Evolutionary conservation across 2,329 filamentous ascomycete species (phyloP).

Genomic region (Botrytis hyacinthi): DNA sequence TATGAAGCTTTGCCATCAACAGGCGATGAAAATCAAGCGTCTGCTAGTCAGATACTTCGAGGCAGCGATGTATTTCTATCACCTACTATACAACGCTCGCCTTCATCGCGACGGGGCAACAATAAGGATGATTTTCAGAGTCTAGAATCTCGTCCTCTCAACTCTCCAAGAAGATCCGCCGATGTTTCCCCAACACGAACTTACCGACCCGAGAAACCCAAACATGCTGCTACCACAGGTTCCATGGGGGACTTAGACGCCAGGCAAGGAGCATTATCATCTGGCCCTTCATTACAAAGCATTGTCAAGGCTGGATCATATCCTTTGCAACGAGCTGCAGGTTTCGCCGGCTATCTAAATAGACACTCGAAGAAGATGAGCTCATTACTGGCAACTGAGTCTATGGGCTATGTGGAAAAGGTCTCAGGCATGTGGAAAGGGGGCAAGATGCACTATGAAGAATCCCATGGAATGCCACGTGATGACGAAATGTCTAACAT

Average conservation of each 20-base stretch:
- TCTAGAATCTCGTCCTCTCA: slow-evolving; percentile 27
- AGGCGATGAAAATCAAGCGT: slow-evolving; percentile 70
- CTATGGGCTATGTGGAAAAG: slow-evolving; percentile 95
- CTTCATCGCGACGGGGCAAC: slow-evolving; percentile 30
- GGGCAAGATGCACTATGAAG: slow-evolving; percentile 83
- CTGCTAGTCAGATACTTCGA: slow-evolving; percentile 85
- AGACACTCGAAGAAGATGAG: slow-evolving; percentile 79
- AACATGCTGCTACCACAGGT: slow-evolving; percentile 31
- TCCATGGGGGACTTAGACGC: slow-evolving; percentile 29
- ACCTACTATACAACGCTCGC: slow-evolving; percentile 62
- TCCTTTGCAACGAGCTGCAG: slow-evolving; percentile 78
- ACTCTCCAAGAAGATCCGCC: slow-evolving; percentile 26
- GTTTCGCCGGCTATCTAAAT: slow-evolving; percentile 79
- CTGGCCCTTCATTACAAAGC: slow-evolving; percentile 55
- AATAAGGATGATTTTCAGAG: slow-evolving; percentile 23
- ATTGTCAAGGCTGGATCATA: slow-evolving; percentile 64
- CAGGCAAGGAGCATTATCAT: slow-evolving; percentile 39
- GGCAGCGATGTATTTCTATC: slow-evolving; percentile 86
- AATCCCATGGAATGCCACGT: slow-evolving; percentile 50
- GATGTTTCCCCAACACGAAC: slow-evolving; percentile 22
- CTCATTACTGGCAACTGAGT: slow-evolving; percentile 78
- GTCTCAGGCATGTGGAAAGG: slow-evolving; percentile 97
- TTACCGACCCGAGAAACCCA: slow-evolving; percentile 21
- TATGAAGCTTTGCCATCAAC: slow-evolving; percentile 69
- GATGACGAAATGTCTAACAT: slow-evolving; percentile 52